Evolutionary conservation across 371 early-diverging fungal genomes (phyloP).

Genomic region (Mortierella sp.): DNA sequence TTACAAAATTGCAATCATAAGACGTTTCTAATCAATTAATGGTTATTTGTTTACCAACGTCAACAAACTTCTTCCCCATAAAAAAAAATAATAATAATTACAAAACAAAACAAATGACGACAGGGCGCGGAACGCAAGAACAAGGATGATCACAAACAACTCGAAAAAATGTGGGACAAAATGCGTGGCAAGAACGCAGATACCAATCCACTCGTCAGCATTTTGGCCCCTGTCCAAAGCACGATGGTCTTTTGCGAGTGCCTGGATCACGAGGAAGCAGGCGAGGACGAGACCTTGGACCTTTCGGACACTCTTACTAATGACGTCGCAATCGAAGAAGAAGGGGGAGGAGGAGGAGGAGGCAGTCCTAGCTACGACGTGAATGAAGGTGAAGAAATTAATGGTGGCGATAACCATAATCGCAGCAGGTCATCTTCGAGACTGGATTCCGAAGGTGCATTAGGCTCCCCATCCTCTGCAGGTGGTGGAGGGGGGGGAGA

Average conservation of each 20-base stretch:
- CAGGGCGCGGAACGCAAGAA: constrained; percentile 77
- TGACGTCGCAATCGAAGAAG: constrained; percentile 22
- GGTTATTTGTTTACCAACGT: too few species aligned
- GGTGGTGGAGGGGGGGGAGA: background rate
- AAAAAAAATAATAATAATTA: too few species aligned
- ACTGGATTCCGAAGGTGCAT: constrained; percentile 4
- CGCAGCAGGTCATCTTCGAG: constrained; percentile 12
- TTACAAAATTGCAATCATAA: too few species aligned
- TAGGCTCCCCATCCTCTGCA: background rate
- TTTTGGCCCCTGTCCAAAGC: constrained; percentile 51
- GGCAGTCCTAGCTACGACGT: background rate
- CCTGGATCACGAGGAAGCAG: constrained; percentile 44
- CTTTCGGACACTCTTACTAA: constrained; percentile 52
- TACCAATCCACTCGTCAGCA: constrained; percentile 33
- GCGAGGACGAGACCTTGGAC: constrained; percentile 53
- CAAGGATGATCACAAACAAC: constrained; percentile 76
- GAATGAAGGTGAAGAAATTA: constrained; percentile 1
- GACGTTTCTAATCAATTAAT: too few species aligned
- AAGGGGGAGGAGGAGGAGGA: too few species aligned
- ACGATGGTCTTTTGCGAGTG: constrained; percentile 56
- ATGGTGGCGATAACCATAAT: background rate
- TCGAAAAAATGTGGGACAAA: constrained; percentile 69
- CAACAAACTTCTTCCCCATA: too few species aligned
- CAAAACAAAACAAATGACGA: background rate
- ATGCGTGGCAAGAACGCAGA: constrained; percentile 61